phyloP scores from a whole-genome alignment of 495 filamentous ascomycete species.

The Aspergillus baeticus region DNA sequence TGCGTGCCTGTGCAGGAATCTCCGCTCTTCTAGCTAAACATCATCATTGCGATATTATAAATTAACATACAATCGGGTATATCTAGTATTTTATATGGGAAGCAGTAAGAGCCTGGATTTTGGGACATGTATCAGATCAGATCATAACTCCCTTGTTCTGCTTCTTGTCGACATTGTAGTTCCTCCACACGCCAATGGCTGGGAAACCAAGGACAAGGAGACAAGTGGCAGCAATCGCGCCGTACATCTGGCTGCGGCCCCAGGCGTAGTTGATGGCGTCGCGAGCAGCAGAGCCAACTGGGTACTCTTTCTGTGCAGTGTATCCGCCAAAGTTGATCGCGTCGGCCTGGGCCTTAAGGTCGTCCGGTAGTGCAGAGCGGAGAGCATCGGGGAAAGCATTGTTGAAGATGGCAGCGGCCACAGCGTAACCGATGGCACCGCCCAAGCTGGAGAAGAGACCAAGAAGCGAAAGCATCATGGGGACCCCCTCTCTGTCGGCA shows the following conservation, averaged over 20 bases:
- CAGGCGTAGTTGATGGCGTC: constrained; percentile 60
- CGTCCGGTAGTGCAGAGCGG: constrained; percentile 32
- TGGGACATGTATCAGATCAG: background rate
- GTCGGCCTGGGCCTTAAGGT: constrained; percentile 46
- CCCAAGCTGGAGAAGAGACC: constrained; percentile 67
- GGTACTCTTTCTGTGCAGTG: constrained; percentile 50
- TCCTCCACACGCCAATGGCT: constrained; percentile 41
- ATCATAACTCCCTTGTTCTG: constrained; percentile 47
- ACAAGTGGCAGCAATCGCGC: constrained; percentile 52
- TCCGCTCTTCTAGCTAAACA: too few relatives aligned
- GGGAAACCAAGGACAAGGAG: constrained; percentile 39
- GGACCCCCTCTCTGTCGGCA: constrained; percentile 59
- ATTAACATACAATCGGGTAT: too few relatives aligned
- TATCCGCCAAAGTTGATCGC: constrained; percentile 48
- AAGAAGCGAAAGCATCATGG: constrained; percentile 67
- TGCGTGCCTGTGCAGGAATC: too few relatives aligned
- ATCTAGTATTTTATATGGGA: too few relatives aligned
- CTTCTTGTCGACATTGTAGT: constrained; percentile 44
- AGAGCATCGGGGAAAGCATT: constrained; percentile 60
- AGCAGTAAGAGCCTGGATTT: too few relatives aligned
- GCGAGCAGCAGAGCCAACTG: constrained; percentile 49
- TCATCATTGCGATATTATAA: too few relatives aligned
- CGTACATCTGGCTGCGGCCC: constrained; percentile 56
- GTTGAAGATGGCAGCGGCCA: constrained; percentile 70
- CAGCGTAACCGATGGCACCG: constrained; percentile 64